Conservation (phyloP, 2,329 filamentous ascomycete genomes). For the Xylariaceae sp. region DNA sequence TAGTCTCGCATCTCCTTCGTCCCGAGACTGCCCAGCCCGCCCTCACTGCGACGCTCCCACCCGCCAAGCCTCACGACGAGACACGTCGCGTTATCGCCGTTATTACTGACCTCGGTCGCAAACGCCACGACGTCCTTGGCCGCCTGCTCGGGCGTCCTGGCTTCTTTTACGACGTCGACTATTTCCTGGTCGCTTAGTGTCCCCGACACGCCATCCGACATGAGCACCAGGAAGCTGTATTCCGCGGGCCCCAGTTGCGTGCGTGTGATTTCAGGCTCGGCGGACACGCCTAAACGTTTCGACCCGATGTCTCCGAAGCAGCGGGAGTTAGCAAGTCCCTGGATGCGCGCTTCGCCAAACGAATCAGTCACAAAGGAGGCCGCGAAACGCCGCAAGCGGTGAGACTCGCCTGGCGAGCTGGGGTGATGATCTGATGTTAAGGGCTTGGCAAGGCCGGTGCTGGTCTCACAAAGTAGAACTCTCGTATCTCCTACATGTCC, state of each 20-base stretch:
- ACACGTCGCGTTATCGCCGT: conserved; percentile 66
- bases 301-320: conserved; percentile 88
- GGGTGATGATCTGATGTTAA: conserved; percentile 92
- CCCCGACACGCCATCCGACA: conserved; percentile 85
- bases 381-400: conserved; percentile 78
- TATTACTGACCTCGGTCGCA: conserved; percentile 74
- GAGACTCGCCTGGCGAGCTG: conserved; percentile 76
- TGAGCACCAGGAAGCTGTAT: conserved; percentile 83
- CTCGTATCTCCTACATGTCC: conserved; percentile 94
- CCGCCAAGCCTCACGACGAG: conserved; percentile 63
- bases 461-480: conserved; percentile 82
- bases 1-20: conserved; percentile 90
- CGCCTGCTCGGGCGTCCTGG: conserved; percentile 82
- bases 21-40: conserved; percentile 80
- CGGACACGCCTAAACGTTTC: conserved; percentile 90
- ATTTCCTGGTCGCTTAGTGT: conserved; percentile 89
- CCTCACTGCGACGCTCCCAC: conserved; percentile 72
- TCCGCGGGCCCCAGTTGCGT: conserved; percentile 77
- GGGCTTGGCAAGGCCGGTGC: conserved; percentile 72
- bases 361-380: conserved; percentile 86
- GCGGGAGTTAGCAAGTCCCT: conserved; percentile 87
- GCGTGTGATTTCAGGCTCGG: conserved; percentile 82
- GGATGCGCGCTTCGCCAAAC: conserved; percentile 95
- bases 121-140: conserved; percentile 76
- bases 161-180: conserved; percentile 92